A percentile compares a stretch with the other conserved stretches of the same genome.
phyloP scores from a whole-genome alignment of 139 green algal genomes.

The Volvox africanus region DNA sequence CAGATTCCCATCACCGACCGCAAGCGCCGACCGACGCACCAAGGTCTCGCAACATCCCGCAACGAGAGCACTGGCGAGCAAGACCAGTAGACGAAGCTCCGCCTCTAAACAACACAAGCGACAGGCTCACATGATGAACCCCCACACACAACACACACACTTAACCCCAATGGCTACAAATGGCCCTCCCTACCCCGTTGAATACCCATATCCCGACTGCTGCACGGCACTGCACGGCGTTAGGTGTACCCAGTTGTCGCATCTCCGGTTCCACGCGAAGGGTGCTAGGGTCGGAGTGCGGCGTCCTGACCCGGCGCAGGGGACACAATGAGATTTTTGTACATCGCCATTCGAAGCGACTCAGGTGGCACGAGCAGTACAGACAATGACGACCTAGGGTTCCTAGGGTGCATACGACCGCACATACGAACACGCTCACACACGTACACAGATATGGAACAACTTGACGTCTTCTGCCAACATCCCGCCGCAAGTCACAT shows the following conservation, averaged over 20 bases:
- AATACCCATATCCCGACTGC: not conserved
- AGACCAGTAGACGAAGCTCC: not conserved
- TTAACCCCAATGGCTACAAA: not conserved
- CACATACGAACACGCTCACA: not conserved
- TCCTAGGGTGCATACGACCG: not conserved
- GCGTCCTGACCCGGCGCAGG: not conserved
- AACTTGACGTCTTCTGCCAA: no score
- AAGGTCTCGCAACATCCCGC: not conserved
- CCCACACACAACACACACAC: not conserved
- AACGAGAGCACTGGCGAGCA: not conserved
- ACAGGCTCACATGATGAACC: not conserved
- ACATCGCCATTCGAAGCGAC: no score
- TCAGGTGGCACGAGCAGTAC: no score
- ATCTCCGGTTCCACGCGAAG: not conserved
- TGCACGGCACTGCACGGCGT: not conserved
- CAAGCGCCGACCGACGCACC: not conserved
- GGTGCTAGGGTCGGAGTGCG: not conserved
- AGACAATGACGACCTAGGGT: no score
- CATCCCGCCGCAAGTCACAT: no score
- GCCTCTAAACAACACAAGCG: not conserved
- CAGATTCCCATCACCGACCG: not conserved
- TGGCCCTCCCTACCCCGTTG: no score
- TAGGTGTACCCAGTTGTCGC: not conserved
- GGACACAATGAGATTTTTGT: not conserved
- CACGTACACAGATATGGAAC: not conserved